These are phyloP conservation scores for Eurotiales sp. DNA, from an alignment of 2,329 filamentous ascomycete species.

Conservation along the genomic window DNA sequence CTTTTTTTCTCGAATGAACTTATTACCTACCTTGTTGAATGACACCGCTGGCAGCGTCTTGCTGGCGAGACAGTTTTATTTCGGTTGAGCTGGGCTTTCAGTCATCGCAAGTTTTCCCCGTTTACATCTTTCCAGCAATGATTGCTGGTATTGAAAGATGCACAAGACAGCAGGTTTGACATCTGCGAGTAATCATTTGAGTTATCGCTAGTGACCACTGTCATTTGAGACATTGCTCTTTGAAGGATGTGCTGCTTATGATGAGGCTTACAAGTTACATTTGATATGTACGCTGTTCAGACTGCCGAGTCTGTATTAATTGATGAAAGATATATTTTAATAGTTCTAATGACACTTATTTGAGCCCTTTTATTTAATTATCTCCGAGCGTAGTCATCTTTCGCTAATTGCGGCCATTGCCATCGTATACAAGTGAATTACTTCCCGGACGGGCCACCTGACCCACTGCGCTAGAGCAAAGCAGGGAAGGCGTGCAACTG, in stretches of 20 bases:
- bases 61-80: constrained; percentile 9
- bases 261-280: too few species aligned
- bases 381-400: too few species aligned
- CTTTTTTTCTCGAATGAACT: too few species aligned
- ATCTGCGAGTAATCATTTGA: background rate
- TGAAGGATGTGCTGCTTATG: too few species aligned
- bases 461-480: background rate
- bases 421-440: background rate
- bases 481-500: background rate
- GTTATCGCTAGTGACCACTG: background rate
- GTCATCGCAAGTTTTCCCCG: background rate
- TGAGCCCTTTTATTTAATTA: too few species aligned
- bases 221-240: too few species aligned
- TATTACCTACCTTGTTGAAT: background rate
- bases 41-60: constrained; percentile 11
- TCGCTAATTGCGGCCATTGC: too few species aligned
- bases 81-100: constrained; percentile 11
- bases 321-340: too few species aligned
- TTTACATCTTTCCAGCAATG: background rate
- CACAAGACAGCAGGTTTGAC: constrained; percentile 4
- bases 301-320: background rate
- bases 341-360: too few species aligned
- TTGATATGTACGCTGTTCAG: too few species aligned
- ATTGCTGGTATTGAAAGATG: background rate
- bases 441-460: background rate